Base-by-base conservation (phyloP, 2,329 filamentous ascomycete species). In the Pezicula radicicola region DNA sequence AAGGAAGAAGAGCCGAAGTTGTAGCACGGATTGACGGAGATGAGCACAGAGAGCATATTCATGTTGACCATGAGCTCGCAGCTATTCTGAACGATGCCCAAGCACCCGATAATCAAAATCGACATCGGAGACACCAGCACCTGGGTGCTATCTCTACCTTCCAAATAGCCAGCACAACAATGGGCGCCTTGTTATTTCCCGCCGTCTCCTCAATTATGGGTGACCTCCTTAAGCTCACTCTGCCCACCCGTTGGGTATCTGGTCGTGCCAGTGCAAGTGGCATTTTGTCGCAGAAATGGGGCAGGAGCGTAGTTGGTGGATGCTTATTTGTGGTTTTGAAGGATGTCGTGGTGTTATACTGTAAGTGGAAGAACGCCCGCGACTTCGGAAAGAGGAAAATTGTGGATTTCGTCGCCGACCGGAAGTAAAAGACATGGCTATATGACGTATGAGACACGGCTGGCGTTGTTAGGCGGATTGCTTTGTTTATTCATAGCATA, bases 271-370 rank as follows among this genome's bases (percentile, higher is more conserved):
- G 46, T 10, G 37, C 46, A 7, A 51, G 46, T 18, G 64, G 61
- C 3, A 75, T 97, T 25, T 69, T 99, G 30, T 89, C 94, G 64
- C 83, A 88, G 60, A 84, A 86, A 53, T 97, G 94, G 91, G 94
- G 91, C 1, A 79, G 94, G 51, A 97, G 89, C 63, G 75, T 99
- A 3, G 79, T 94, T 1, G 94, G 94, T 1, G 94, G 94, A 0
- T 94, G 90, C 66, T 72, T 96, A 18, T 96, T 93, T 63, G 85
- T 97, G 15, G 85, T 96, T 9, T 69, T 96, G 48, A 94, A 93
- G 68, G 84, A 88, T 60, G 75, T 74, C 3, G 71, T 86, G 47
- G 72, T 74, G 52, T 68, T 88, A 21, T 88, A 85, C 63, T 76
- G 78, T 58, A 87, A 87, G 70, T 84, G 84, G 66, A 75, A 81